Evolutionary conservation across 2,329 filamentous ascomycete genomes (phyloP), one percentile per base, ranked within the genome.

Genomic region (Venturia carpophila): DNA sequence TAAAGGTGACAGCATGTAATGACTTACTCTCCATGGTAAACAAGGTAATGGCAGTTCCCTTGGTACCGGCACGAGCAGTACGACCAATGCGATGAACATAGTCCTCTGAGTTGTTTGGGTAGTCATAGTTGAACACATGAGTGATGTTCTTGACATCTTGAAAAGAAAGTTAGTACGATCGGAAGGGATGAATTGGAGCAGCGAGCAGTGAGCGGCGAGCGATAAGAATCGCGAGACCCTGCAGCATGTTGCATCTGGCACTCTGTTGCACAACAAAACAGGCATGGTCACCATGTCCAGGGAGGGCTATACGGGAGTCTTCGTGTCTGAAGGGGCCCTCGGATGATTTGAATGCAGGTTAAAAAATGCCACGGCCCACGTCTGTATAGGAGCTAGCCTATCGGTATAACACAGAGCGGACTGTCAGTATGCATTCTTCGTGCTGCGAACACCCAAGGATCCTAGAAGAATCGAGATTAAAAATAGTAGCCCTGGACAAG

Each of bases 91-190:
- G 84, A 76, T 87, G 85, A 75, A 87, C 83, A 72, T 87, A 87
- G 73, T 87, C 85, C 77, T 87, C 85, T 72, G 84, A 87, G 77
- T 87, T 97, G 84, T 97, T 97, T 78, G 93, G 93, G 80, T 97
- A 97, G 79, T 97, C 94, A 90, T 97, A 97, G 87, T 97, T 97
- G 82, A 99, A 86, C 81, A 99, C 94, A 83, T 99, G 94, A 81
- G 94, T 97, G 83, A 99, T 99, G 85, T 99, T 96, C 82, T 92
- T 93, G 83, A 99, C 94, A 89, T 99, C 94, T 97, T 97, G 76
- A 80, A 75, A 82, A 78, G 81, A 77, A 84, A 79, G 80, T 81
- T 72, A 72, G 49, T 60, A 66, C 65, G 42, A 60, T 24, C 37
- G 52, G 62, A 30, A 52, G 43, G 47, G 34, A 47, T 24, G 21